Evolutionary conservation across 2,329 filamentous ascomycete species (phyloP), one percentile per base, ranked within the genome.

Genomic region (Trichoderma semiorbis): DNA sequence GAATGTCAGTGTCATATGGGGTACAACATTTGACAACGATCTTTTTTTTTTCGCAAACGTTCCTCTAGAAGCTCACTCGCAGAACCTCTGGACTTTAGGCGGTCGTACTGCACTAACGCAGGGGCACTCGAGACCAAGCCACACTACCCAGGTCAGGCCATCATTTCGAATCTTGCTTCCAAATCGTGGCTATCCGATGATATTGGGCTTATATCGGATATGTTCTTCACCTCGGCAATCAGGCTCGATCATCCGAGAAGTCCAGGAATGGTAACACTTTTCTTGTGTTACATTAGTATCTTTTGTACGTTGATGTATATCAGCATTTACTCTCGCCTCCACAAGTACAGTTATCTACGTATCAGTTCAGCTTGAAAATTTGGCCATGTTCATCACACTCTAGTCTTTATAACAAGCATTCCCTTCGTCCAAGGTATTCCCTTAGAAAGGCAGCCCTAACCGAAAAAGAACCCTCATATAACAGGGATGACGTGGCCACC

Each of bases 91-190:
- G 28, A 47, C 68, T 47, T n/a, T 57, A 24, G 47, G 50, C 12
- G 57, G 68, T 63, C 47, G 68, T 57, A 70, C 60, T 70, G n/a
- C 58, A 64, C 68, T 70, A 70, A 70, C 34, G 68, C 68, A 70
- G 68, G 68, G 68, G 60, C 32, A 32, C 47, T 57, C 60, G 32
- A 57, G 16, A 34, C 34, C n/a, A 64, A 36, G 60, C 68, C 68
- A 55, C 50, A 11, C 14, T 43, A n/a, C 60, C 12, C 66, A 57
- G 47, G 57, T 63, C 50, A 21, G 47, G 18, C 26, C 57, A 53
- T 24, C 34, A 28, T 32, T 28, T 69, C 36, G 57, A 69, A 32
- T n/a, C 30, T 62, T 69, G 67, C 43, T 62, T 53, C 67, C 43
- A 30, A 34, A 34, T 53, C 30, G 12, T 34, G 26, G 21, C 67